Evolutionary conservation across 192 early-diverging fungal genomes (phyloP), one percentile per base, ranked within the genome.

Genomic region (Backusella westeae): DNA sequence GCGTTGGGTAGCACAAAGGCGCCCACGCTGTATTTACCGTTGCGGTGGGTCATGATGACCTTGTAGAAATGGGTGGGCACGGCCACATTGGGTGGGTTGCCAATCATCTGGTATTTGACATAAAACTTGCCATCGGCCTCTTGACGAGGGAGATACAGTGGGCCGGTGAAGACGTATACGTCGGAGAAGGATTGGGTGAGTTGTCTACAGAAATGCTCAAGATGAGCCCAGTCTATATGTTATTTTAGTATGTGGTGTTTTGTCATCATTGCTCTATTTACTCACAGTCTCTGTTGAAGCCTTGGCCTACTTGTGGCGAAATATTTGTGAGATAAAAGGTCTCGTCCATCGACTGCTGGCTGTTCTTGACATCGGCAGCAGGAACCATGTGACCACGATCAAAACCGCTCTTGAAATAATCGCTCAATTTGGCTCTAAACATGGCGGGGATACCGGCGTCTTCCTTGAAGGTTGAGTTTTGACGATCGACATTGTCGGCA

Each of bases 21-120:
- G 17, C 85, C 93, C 0, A 90, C 66, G 10, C 86, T 82, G 71
- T 88, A 87, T n/a, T 71, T 39, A 39, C 84, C 86, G 29, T 84
- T 75, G 46, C 86, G 87, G 65, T 85, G 80, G 3, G 90, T 94
- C 81, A 95, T 78, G 35, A 97, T 91, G 26, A 95, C 91, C 84
- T 98, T 98, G 85, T 89, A 98, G 81, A 96, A 97, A 73, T 97
- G 96, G 4, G 96, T 97, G 6, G 97, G 96, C 2, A 98, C 97
- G 9, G 92, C 92, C 52, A 94, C 88, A 70, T 94, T 95, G 29
- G 95, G 94, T 34, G 94, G 91, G 68, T 88, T 85, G 0, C 97
- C 96, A 69, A 98, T 93, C 29, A 97, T 91, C 85, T 98, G 90
- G 76, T 96, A 95, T 44, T 89, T 93, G 12, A 97, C 90, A 56